A percentile compares a stretch with the other conserved stretches of the same genome.
Conservation (phyloP, 2,329 filamentous ascomycete species). For the Ascochyta koolunga region DNA sequence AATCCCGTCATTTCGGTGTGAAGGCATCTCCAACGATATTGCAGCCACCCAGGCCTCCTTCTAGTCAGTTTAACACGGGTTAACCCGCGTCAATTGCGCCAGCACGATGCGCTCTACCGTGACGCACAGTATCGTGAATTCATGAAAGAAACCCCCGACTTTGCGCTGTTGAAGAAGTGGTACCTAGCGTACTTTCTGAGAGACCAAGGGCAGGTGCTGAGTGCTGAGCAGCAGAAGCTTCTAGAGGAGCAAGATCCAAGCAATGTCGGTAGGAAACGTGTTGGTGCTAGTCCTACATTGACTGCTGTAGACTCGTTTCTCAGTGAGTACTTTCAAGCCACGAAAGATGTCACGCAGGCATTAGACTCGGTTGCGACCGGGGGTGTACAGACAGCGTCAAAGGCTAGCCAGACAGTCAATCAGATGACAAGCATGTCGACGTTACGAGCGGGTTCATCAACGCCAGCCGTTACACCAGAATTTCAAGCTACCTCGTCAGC, state of each 20-base stretch:
- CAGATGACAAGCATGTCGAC: not conserved
- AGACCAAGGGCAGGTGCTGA: not conserved
- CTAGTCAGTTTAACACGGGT: not conserved
- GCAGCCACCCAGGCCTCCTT: constrained; percentile 1
- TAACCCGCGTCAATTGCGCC: not conserved
- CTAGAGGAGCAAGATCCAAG: not conserved
- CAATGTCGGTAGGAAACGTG: not conserved
- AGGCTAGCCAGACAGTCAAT: not conserved
- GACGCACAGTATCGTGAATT: constrained; percentile 1
- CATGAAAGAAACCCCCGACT: not conserved
- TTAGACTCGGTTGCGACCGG: not conserved
- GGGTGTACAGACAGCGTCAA: not conserved
- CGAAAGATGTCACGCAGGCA: not conserved
- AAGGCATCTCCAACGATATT: not conserved
- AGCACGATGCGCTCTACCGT: not conserved
- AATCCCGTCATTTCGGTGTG: not conserved
- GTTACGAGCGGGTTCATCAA: no score
- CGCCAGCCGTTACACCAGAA: not conserved
- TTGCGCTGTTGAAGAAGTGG: not conserved
- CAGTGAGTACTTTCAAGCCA: not conserved
- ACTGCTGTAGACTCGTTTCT: not conserved
- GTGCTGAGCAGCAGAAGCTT: not conserved
- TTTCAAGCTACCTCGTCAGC: not conserved
- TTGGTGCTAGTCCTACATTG: not conserved
- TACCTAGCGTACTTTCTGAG: not conserved